A percentile compares a stretch with the other conserved stretches of the same genome.
These are phyloP conservation scores for Colletotrichum liaoningense DNA, from an alignment of 2,329 filamentous ascomycete genomes.

Conservation along the genomic window DNA sequence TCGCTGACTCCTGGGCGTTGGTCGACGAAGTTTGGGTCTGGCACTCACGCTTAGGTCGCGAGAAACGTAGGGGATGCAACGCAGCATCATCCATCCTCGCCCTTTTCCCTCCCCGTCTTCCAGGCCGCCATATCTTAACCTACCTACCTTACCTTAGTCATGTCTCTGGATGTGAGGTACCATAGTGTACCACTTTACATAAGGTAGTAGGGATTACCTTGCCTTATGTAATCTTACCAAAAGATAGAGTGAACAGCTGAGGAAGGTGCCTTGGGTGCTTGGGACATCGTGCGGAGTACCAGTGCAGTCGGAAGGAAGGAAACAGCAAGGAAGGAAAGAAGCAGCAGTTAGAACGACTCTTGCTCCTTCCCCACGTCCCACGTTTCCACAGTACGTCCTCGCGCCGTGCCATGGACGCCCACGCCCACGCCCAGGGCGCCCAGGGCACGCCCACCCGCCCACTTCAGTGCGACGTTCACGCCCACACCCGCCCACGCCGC, in stretches of 20 bases:
- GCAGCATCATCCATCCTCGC: not conserved
- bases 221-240: too few relatives aligned
- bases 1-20: not conserved
- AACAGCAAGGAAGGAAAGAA: not conserved
- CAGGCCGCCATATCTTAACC: not conserved
- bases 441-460: not conserved
- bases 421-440: not conserved
- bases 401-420: not conserved
- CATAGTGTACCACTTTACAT: too few relatives aligned
- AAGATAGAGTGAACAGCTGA: not conserved
- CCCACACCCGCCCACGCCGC: not conserved
- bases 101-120: not conserved
- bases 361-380: not conserved
- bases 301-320: not conserved
- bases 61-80: conserved; percentile 7
- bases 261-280: not conserved
- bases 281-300: too few relatives aligned
- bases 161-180: too few relatives aligned
- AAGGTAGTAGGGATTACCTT: too few relatives aligned
- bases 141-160: too few relatives aligned
- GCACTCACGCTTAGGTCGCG: not conserved
- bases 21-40: not conserved
- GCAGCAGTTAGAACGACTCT: not conserved
- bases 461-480: not conserved
- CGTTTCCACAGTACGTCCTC: not conserved